Evolutionary conservation across 2,329 filamentous ascomycete genomes (phyloP).

Genomic region (Catunica adiposa): DNA sequence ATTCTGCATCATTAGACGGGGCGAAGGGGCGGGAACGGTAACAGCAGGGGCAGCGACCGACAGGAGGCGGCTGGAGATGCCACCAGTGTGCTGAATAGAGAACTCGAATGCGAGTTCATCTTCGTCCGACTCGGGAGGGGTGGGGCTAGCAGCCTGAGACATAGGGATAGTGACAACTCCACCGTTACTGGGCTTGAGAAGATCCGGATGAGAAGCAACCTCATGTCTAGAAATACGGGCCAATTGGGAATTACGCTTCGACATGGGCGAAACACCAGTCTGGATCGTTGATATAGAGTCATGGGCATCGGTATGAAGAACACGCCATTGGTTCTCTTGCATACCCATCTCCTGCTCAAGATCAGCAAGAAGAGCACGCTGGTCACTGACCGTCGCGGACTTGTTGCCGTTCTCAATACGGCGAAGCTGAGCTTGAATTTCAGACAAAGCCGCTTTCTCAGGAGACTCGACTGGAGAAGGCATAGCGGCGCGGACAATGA

Average conservation of each 20-base stretch:
- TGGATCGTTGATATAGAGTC: slow-evolving; percentile 34
- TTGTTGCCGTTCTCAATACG: slow-evolving; percentile 25
- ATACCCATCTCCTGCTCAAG: slow-evolving; percentile 45
- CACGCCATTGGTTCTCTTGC: slow-evolving; percentile 43
- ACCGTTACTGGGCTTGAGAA: slow-evolving; percentile 6
- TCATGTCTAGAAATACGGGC: slow-evolving; percentile 3
- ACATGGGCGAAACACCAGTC: slow-evolving; percentile 16
- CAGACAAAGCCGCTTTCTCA: slow-evolving; percentile 27
- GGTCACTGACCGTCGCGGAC: background rate
- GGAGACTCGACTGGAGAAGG: slow-evolving; percentile 38
- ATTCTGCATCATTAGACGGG: slow-evolving; percentile 13
- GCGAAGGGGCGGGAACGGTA: slow-evolving; percentile 5
- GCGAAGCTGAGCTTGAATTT: slow-evolving; percentile 36
- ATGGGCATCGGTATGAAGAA: slow-evolving; percentile 35
- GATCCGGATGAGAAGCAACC: slow-evolving; percentile 8
- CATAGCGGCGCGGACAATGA: slow-evolving; percentile 31
- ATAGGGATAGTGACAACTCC: slow-evolving; percentile 13
- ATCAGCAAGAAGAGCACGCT: slow-evolving; percentile 33
- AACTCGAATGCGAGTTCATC: slow-evolving; percentile 20
- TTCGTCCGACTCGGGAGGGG: slow-evolving; percentile 32
- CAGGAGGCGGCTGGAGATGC: background rate
- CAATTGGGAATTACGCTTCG: slow-evolving; percentile 4
- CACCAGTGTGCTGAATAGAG: slow-evolving; percentile 4
- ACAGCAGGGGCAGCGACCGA: background rate
- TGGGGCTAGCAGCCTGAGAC: slow-evolving; percentile 32